Conservation (phyloP, 202 grass and related monocot genomes). For the Sporobolus alterniflorus region DNA sequence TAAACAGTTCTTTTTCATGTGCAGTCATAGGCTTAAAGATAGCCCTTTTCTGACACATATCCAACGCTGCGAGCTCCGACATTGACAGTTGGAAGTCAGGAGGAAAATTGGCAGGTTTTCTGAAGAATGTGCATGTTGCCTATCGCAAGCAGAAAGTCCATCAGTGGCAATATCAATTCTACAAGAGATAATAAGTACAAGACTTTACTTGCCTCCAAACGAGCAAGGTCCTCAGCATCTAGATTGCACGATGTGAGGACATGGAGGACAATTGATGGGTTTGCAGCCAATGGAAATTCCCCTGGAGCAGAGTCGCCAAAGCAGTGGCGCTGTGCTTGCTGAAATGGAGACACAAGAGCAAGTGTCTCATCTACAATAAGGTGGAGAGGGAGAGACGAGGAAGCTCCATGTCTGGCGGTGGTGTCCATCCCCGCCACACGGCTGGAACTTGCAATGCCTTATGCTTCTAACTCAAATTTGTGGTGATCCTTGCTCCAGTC, state of each 20-base stretch:
- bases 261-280: slow-evolving; percentile 89
- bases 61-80: slow-evolving; percentile 82
- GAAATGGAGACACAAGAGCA: slow-evolving; percentile 66
- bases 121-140: slow-evolving; percentile 90
- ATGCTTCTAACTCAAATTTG: slow-evolving; percentile 31
- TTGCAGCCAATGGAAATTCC: slow-evolving; percentile 85
- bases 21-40: slow-evolving; percentile 81
- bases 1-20: slow-evolving; percentile 76
- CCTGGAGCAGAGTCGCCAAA: slow-evolving; percentile 70
- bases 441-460: slow-evolving; percentile 33
- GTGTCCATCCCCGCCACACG: slow-evolving; percentile 62
- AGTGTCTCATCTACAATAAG: slow-evolving; percentile 76
- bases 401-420: slow-evolving; percentile 60
- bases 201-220: slow-evolving; percentile 85
- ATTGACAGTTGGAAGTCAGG: slow-evolving; percentile 80
- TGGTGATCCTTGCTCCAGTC: slow-evolving; percentile 4
- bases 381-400: slow-evolving; percentile 64
- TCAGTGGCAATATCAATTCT: slow-evolving; percentile 86
- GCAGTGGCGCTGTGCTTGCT: slow-evolving; percentile 72
- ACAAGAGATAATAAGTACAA: slow-evolving; percentile 33
- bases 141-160: slow-evolving; percentile 52
- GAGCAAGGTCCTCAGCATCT: slow-evolving; percentile 79
- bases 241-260: slow-evolving; percentile 79
- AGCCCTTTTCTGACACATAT: slow-evolving; percentile 88
- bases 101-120: slow-evolving; percentile 89